Percentiles rank a stretch among this genome's conserved stretches.
These are phyloP conservation scores for Colletotrichum falcatum DNA, from an alignment of 2,329 filamentous ascomycete species.

Conservation along the genomic window DNA sequence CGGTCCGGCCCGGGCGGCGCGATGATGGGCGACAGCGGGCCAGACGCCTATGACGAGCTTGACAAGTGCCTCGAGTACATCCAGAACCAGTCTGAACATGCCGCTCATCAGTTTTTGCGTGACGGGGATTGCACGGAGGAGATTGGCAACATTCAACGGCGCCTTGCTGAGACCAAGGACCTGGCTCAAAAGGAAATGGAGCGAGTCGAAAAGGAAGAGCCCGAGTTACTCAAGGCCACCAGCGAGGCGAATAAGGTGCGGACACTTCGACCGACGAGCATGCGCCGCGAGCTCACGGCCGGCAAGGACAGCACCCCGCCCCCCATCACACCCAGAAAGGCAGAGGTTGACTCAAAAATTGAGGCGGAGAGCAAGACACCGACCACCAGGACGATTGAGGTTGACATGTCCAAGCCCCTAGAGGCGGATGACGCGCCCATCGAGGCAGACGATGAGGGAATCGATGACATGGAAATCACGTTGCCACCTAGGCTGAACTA, in stretches of 20 bases:
- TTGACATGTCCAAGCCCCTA: slow-evolving; percentile 34
- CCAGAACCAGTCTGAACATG: slow-evolving; percentile 85
- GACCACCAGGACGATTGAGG: slow-evolving; percentile 19
- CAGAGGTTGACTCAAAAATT: slow-evolving; percentile 49
- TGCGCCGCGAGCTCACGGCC: slow-evolving; percentile 59
- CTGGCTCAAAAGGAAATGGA: slow-evolving; percentile 71
- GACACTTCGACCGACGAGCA: slow-evolving; percentile 64
- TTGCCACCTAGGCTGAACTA: slow-evolving; percentile 55
- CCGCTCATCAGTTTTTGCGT: slow-evolving; percentile 89
- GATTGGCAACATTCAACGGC: slow-evolving; percentile 75
- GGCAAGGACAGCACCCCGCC: slow-evolving; percentile 42
- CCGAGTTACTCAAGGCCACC: slow-evolving; percentile 55
- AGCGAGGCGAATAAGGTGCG: slow-evolving; percentile 57
- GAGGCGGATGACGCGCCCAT: slow-evolving; percentile 36
- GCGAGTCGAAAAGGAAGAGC: slow-evolving; percentile 65
- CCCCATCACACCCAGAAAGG: slow-evolving; percentile 41
- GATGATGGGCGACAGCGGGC: slow-evolving; percentile 42
- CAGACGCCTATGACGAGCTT: slow-evolving; percentile 75
- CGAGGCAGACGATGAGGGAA: slow-evolving; percentile 55
- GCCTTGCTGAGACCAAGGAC: slow-evolving; percentile 72
- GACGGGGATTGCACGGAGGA: slow-evolving; percentile 87
- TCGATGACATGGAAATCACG: slow-evolving; percentile 51
- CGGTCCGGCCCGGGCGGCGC: slow-evolving; percentile 28
- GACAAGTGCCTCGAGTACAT: slow-evolving; percentile 85
- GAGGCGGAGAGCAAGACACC: slow-evolving; percentile 41